phyloP scores from a whole-genome alignment of 148 eudicot species.

The Gaultheria prostrata region DNA sequence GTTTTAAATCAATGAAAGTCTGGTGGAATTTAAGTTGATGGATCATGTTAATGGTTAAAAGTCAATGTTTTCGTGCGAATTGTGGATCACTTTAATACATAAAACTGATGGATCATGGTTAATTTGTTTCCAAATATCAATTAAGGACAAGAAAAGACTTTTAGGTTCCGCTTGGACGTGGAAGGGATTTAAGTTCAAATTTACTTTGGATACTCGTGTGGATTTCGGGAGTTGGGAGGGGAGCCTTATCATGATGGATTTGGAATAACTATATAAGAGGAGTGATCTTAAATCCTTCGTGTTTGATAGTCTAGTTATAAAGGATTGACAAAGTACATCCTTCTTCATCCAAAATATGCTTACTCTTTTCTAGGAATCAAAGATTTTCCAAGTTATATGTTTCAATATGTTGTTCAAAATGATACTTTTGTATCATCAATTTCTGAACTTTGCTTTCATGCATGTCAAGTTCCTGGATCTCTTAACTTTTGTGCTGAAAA shows the following conservation, averaged over 20 bases:
- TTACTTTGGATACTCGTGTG: neutral
- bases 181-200: neutral
- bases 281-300: neutral
- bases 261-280: neutral
- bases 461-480: neutral
- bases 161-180: neutral
- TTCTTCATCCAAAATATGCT: neutral
- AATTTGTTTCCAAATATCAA: neutral
- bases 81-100: neutral
- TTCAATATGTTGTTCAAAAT: neutral
- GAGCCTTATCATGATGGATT: neutral
- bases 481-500: neutral
- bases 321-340: neutral
- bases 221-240: conserved; percentile 2
- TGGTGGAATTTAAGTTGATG: neutral
- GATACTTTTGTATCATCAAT: neutral
- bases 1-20: neutral
- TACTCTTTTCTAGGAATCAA: neutral
- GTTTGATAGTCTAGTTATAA: neutral
- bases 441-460: neutral
- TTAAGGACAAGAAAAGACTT: neutral
- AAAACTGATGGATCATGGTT: neutral
- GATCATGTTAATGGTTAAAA: neutral
- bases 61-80: neutral
- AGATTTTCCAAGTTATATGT: neutral